Evolutionary conservation across 2,329 filamentous ascomycete genomes (phyloP), one percentile per base, ranked within the genome.

Genomic region (Nemania sp.): DNA sequence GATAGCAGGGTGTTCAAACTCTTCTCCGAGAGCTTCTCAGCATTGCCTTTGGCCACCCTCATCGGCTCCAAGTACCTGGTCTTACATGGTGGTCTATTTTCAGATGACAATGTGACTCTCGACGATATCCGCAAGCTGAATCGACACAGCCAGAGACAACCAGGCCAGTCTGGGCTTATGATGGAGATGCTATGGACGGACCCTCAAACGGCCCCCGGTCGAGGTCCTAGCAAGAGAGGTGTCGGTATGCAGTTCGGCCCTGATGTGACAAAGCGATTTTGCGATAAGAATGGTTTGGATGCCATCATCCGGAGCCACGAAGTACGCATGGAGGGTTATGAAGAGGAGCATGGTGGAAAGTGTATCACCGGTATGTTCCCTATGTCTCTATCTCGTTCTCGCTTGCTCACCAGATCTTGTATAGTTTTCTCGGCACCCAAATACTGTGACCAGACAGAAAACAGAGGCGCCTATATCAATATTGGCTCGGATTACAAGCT

Each of bases 171-270:
- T 50, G 95, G 95, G 13, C 80, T 99, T 70, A 99, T 99, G 95
- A 99, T 99, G 95, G 95, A 99, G 78, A 99, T 99, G 95, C 85
- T 99, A 48, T 99, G 95, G 95, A 98, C 95, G 0, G 95, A 99
- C 74, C 95, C 95, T 2, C 95, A 99, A 75, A 84, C 90, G 0
- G 83, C 87, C 68, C 88, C 90, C 29, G 95, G 95, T 54, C 88
- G 95, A 68, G 92, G 93, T 9, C 95, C 95, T 46, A 97, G 92
- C 81, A 99, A 99, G 83, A 87, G 95, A 74, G 95, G 95, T 67
- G 94, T 99, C 18, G 95, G 95, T 54, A 85, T 98, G 78, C 93
- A 98, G 74, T 99, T 99, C 70, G 95, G 95, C 0, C 95, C 95
- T 0, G 95, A 99, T 74, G 87, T 99, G 60, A 99, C 95, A 20